A percentile compares a stretch with the other conserved stretches of the same genome.
These are phyloP conservation scores for Xylariaceae sp. DNA, from an alignment of 2,329 filamentous ascomycete genomes.

Conservation along the genomic window DNA sequence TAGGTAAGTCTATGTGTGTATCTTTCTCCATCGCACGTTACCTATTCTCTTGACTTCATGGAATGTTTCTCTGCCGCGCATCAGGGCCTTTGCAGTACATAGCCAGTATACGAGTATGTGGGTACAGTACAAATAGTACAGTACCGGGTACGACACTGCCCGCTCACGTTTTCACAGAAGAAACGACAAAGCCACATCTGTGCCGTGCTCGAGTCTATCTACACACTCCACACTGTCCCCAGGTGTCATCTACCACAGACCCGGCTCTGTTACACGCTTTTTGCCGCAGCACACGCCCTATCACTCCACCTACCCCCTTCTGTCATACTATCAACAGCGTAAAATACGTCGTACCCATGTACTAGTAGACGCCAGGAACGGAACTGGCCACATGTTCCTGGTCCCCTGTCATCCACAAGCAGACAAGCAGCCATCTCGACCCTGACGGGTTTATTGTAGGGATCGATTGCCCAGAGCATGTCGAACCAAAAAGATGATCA, in stretches of 20 bases:
- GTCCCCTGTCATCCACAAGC: conserved; percentile 21
- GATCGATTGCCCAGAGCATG: conserved; percentile 25
- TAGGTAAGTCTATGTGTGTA: no score
- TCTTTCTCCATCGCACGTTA: not conserved
- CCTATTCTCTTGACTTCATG: conserved; percentile 7
- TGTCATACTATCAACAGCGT: no score
- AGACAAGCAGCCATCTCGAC: conserved; percentile 6
- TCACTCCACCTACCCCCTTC: conserved; percentile 14
- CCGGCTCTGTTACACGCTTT: conserved; percentile 12
- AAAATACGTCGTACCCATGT: no score
- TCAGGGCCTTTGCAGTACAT: conserved; percentile 27
- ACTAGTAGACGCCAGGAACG: conserved; percentile 27
- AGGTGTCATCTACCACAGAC: conserved; percentile 5
- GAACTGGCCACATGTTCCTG: conserved; percentile 5
- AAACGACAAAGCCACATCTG: conserved; percentile 25
- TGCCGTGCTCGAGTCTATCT: conserved; percentile 18
- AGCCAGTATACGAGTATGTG: not conserved
- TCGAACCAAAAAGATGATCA: conserved; percentile 24
- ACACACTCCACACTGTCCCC: conserved; percentile 13
- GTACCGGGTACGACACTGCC: conserved; percentile 15
- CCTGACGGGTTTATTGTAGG: conserved; percentile 15
- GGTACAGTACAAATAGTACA: not conserved
- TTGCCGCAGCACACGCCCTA: conserved; percentile 19
- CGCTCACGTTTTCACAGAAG: conserved; percentile 19
- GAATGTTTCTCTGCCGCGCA: conserved; percentile 6